Evolutionary conservation across 768 basidiomycete species (phyloP).

Genomic region (Mycena olivaceomarginata): DNA sequence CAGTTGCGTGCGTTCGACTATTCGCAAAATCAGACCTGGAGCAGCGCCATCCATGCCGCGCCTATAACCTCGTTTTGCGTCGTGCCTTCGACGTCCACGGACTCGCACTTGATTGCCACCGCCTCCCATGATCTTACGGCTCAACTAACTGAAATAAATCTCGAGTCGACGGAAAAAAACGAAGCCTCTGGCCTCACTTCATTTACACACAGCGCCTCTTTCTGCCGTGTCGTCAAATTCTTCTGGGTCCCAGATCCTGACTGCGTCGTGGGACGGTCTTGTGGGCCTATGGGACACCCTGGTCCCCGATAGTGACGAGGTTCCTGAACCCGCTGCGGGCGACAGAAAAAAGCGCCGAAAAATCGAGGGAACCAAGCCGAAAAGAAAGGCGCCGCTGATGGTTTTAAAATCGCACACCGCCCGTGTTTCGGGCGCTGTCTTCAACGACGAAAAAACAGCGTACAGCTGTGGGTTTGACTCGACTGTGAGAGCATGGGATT

Average conservation of each 20-base stretch:
- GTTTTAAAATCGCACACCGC: conserved; percentile 92
- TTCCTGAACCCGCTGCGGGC: conserved; percentile 62
- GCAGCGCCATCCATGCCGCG: conserved; percentile 73
- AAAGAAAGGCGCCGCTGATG: conserved; percentile 79
- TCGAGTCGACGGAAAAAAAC: conserved; percentile 53
- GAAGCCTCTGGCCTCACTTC: conserved; percentile 79
- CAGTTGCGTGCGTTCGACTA: conserved; percentile 84
- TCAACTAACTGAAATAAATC: conserved; percentile 67
- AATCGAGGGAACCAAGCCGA: conserved; percentile 64
- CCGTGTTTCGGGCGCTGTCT: conserved; percentile 85
- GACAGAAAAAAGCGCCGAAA: conserved; percentile 80
- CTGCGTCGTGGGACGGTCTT: conserved; percentile 91
- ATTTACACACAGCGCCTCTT: conserved; percentile 89
- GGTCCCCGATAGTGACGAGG: conserved; percentile 79
- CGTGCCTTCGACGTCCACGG: conserved; percentile 60
- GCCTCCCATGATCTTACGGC: conserved; percentile 90
- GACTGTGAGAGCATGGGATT: conserved; percentile 92
- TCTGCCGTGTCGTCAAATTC: conserved; percentile 79
- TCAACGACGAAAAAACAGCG: conserved; percentile 66
- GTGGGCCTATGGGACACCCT: conserved; percentile 88
- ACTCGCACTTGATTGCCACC: conserved; percentile 71
- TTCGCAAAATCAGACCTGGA: conserved; percentile 73
- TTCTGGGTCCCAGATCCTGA: conserved; percentile 81
- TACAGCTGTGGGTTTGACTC: conserved; percentile 94
- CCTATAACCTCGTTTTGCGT: conserved; percentile 81